Base-by-base conservation (phyloP, 495 filamentous ascomycete species). In the Coniosporium apollinis region DNA sequence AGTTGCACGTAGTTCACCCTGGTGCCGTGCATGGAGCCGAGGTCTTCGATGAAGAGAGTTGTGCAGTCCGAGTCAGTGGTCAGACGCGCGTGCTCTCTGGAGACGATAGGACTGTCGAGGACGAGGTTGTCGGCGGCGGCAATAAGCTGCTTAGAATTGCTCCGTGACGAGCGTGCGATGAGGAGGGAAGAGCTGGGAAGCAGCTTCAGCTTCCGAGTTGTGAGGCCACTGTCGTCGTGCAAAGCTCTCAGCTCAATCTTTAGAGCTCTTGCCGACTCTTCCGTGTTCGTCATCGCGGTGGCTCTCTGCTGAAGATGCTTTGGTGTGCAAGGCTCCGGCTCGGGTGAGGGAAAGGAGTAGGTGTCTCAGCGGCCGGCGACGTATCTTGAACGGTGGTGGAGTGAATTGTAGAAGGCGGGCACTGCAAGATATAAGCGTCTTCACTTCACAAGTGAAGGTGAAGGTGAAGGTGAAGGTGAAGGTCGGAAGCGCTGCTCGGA, bases 41-140 rank as follows among this genome's bases (percentile, higher is more conserved):
- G 49, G 26, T 74, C 70, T 19, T 40, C 49, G 34, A 73, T 53
- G 8, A 46, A 44, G 1, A 72, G 2, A 9, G 13, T 13, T 26
- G 24, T 8, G 9, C 13, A 9, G 2, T 2, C 24, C 33, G 56
- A 22, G 26, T 61, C 49, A 8, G 65, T 56, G 8, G 47, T 39
- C 6, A 92, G 46, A 33, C 66, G 56, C 8, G 82, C 84, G 59
- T 94, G 84, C 7, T 69, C 52, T 19, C 84, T 66, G 19, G 81
- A 89, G 66, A 94, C 78, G 17, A 91, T 80, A 0, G 80, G 70
- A 45, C 73, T 83, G 21, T 85, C 70, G 41, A 85, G 82, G 64
- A 71, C 81, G 7, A 62, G 76, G 57, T 91, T 94, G 36, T 74
- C 51, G 2, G 26, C 22, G 17, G 52, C 49, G 11, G 66, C 58